phyloP scores from a whole-genome alignment of 1,139 yeast genomes.

The Debaryomycetaceae sp. region DNA sequence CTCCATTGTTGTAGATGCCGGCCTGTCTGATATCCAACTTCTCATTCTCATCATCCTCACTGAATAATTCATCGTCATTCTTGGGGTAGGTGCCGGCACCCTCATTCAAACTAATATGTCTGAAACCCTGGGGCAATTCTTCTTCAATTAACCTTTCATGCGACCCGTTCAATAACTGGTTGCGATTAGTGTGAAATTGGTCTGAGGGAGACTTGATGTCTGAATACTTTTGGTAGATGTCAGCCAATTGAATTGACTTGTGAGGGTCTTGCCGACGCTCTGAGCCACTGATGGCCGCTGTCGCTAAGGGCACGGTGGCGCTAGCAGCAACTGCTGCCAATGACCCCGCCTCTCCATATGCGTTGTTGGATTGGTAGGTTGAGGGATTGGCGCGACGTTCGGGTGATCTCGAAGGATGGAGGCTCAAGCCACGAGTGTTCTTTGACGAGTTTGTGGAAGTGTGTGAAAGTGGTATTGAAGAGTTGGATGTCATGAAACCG shows the following conservation, averaged over 20 bases:
- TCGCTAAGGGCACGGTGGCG: too few species aligned
- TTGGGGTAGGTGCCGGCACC: slow-evolving; percentile 31
- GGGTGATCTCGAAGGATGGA: too few species aligned
- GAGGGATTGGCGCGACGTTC: too few species aligned
- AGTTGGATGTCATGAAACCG: too few species aligned
- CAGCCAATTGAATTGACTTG: slow-evolving; percentile 39
- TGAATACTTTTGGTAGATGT: slow-evolving; percentile 43
- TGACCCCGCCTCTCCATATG: too few species aligned
- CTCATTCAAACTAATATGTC: slow-evolving; percentile 23
- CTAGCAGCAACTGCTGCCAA: too few species aligned
- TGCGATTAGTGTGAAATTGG: slow-evolving; percentile 27
- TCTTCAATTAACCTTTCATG: slow-evolving; percentile 33
- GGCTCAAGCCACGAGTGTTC: too few species aligned
- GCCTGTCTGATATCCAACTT: slow-evolving; percentile 25
- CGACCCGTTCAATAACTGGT: slow-evolving; percentile 33
- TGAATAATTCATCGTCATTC: slow-evolving; percentile 35
- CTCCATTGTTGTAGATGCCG: slow-evolving; percentile 13
- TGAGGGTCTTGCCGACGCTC: slow-evolving; percentile 17
- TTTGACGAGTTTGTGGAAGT: too few species aligned
- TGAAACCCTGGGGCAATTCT: slow-evolving; percentile 29
- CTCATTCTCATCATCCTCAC: slow-evolving; percentile 30
- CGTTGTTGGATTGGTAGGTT: too few species aligned
- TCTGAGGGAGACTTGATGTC: slow-evolving; percentile 42
- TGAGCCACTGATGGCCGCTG: too few species aligned
- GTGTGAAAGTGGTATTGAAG: too few species aligned